These are phyloP conservation scores for Sarocladiaceae sp. DNA, from an alignment of 2,329 filamentous ascomycete genomes.

Conservation along the genomic window DNA sequence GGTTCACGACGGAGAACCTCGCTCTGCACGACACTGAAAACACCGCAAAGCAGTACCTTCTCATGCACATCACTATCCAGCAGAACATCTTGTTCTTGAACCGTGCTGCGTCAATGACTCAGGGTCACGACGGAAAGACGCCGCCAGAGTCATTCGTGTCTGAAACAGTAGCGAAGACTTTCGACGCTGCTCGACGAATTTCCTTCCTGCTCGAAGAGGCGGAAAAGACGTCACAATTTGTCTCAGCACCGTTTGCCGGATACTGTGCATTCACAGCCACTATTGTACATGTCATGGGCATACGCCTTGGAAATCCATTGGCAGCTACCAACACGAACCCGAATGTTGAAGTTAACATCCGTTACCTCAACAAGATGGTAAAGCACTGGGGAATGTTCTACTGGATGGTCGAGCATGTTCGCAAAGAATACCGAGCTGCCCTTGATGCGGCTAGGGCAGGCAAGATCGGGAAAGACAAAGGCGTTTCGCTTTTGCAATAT, in stretches of 20 bases:
- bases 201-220: conserved; percentile 79
- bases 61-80: conserved; percentile 84
- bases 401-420: conserved; percentile 90
- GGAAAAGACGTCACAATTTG: conserved; percentile 61
- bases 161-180: conserved; percentile 69
- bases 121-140: background rate
- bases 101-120: conserved; percentile 63
- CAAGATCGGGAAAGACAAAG: conserved; percentile 41
- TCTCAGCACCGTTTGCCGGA: conserved; percentile 88
- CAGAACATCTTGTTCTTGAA: conserved; percentile 90
- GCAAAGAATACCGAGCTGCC: conserved; percentile 80
- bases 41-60: conserved; percentile 86
- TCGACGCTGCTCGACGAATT: conserved; percentile 81
- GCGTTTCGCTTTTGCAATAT: conserved; percentile 78
- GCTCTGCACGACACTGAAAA: conserved; percentile 79
- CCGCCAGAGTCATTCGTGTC: conserved; percentile 63
- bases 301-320: conserved; percentile 80
- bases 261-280: conserved; percentile 93
- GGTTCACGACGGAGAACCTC: conserved; percentile 77
- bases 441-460: conserved; percentile 76
- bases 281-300: conserved; percentile 89
- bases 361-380: conserved; percentile 91
- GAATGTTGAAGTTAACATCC: conserved; percentile 82
- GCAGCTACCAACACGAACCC: conserved; percentile 71
- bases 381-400: conserved; percentile 98